phyloP scores from a whole-genome alignment of 73 alveolate species.

The Paramecium primaurelia region DNA sequence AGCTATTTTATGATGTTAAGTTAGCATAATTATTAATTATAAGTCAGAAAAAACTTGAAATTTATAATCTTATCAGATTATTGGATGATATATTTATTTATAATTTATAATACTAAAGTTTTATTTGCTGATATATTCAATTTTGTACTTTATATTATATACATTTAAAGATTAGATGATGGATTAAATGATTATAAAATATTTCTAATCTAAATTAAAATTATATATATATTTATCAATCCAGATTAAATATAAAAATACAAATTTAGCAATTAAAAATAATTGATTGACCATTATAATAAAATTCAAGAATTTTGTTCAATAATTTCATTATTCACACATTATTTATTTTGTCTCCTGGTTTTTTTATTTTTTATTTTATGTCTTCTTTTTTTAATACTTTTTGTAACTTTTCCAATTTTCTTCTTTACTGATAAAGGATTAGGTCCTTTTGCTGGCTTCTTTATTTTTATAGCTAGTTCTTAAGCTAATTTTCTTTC shows the following conservation, averaged over 20 bases:
- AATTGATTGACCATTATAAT: not conserved
- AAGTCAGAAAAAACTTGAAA: not conserved
- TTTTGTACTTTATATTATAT: not conserved
- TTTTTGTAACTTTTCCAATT: not conserved
- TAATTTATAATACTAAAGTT: not conserved
- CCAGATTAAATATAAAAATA: not conserved
- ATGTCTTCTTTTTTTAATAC: not conserved
- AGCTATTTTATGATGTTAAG: not conserved
- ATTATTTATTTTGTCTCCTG: not conserved
- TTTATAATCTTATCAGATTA: not conserved
- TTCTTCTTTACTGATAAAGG: constrained; percentile 33
- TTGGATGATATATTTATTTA: not conserved
- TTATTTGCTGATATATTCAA: not conserved
- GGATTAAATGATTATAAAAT: not conserved
- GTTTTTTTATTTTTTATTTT: constrained; percentile 3
- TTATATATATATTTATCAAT: not conserved
- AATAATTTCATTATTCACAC: not conserved
- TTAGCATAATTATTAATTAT: not conserved
- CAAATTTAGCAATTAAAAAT: too few species aligned
- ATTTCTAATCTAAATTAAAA: not conserved
- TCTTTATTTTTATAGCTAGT: not conserved
- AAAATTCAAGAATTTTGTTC: not conserved
- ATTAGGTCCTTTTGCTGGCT: constrained; percentile 41
- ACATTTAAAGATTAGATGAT: not conserved
- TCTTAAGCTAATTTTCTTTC: constrained; percentile 9